These are phyloP conservation scores for Lentinus brumalis DNA, from an alignment of 768 basidiomycete species.

Conservation along the genomic window DNA sequence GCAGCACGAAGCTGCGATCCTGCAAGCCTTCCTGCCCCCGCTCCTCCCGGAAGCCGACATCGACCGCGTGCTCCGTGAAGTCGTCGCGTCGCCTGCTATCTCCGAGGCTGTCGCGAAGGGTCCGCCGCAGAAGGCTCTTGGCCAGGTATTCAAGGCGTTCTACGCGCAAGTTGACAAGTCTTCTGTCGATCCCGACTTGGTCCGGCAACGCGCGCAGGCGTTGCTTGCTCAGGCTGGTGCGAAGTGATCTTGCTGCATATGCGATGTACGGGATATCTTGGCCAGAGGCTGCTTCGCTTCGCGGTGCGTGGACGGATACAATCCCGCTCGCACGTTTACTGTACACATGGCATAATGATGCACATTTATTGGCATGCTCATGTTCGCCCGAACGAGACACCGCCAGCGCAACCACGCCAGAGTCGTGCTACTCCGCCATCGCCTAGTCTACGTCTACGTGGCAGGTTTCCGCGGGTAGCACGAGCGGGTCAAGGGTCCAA, in stretches of 20 bases:
- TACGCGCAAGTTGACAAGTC: conserved; percentile 63
- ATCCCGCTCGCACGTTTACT: too few species aligned
- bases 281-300: too few species aligned
- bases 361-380: too few species aligned
- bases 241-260: not conserved
- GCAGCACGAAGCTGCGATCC: conserved; percentile 52
- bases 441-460: too few species aligned
- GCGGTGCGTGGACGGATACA: too few species aligned
- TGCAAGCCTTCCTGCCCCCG: conserved; percentile 62
- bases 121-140: conserved; percentile 40
- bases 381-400: too few species aligned
- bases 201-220: conserved; percentile 52
- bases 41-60: conserved; percentile 56
- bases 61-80: conserved; percentile 49
- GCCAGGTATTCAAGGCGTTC: conserved; percentile 62
- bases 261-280: too few species aligned
- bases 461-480: too few species aligned
- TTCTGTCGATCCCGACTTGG: conserved; percentile 55
- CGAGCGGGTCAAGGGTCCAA: too few species aligned
- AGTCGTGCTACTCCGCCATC: too few species aligned
- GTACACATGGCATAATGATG: too few species aligned
- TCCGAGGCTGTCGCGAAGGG: conserved; percentile 28
- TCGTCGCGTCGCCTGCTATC: conserved; percentile 36
- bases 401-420: too few species aligned
- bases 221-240: conserved; percentile 34